Base-by-base conservation (phyloP, 129 eudicot genomes). In the Kitagawia praeruptora region DNA sequence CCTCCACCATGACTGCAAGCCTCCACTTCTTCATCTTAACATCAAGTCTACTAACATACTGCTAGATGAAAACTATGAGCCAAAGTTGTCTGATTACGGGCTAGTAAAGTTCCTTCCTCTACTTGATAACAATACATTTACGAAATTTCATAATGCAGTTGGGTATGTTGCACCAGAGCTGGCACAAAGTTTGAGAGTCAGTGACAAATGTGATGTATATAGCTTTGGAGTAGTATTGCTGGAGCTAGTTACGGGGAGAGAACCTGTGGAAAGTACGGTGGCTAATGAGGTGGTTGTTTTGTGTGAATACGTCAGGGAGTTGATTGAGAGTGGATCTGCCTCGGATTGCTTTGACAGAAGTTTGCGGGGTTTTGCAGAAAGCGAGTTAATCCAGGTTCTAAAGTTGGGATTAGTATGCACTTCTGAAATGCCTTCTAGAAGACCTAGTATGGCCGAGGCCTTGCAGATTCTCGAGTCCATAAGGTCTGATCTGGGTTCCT, bases 391-490 rank as follows among this genome's bases (percentile, higher is more conserved):
- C 79, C 98, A 92, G 82, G 97, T 95, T 45, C 92, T 92, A 91
- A 92, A 92, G 76, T 18, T 95, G 82, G 98, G 98, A 28, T 83
- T 95, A 79, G 86, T 92, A 44, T 95, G 98, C 79, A 90, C 94
- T 8, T 80, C 89, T 72, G 90, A 90, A 67, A 51, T 78, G 76
- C 89, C 97, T 79, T 88, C 88, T 40, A 87, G 89, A 80, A 86
- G 98, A 79, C 97, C 98, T 28, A 95, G 90, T 87, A 95, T 95
- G 98, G 96, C 92, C 4, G 98, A 95, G 82, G 96, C 88, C 18
- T 93, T 89, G 76, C 98, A 95, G 86, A 89, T 92, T 84, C 97
- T 95, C 27, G 98, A 95, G 86, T 87, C 96, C 45, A 85, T 95
- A 13, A 53, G 91, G 61, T 77, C 88, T 51, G 93, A 90, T 47